Conservation (phyloP, 2,329 filamentous ascomycete species). For the Aureobasidium sp. region DNA sequence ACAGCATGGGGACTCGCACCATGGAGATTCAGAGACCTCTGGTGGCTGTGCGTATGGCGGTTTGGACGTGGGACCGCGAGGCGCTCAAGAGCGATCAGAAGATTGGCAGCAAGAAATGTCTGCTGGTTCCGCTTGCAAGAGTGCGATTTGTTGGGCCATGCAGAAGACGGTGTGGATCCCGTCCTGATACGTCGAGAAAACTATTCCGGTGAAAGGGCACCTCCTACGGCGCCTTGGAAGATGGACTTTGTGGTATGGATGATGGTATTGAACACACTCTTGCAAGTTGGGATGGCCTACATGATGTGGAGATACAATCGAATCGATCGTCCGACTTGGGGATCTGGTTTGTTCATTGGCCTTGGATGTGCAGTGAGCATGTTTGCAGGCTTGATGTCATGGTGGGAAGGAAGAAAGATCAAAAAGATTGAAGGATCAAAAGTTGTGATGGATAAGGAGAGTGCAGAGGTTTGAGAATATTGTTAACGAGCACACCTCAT, state of each 20-base stretch:
- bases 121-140: conserved; percentile 8
- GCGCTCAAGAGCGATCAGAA: neutral
- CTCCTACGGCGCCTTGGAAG: conserved; percentile 62
- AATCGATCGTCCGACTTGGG: conserved; percentile 62
- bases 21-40: conserved; percentile 76
- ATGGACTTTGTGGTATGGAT: conserved; percentile 72
- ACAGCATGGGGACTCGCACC: conserved; percentile 77
- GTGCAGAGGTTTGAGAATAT: neutral
- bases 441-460: neutral
- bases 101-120: conserved; percentile 5
- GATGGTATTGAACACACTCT: conserved; percentile 69
- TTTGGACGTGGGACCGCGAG: neutral
- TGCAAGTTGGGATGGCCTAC: conserved; percentile 63
- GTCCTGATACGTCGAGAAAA: neutral
- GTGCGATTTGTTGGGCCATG: neutral
- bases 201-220: conserved; percentile 62
- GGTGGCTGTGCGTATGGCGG: conserved; percentile 43
- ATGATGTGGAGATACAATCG: conserved; percentile 61
- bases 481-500: neutral
- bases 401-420: conserved; percentile 58
- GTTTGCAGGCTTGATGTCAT: conserved; percentile 60
- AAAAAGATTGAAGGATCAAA: conserved; percentile 57
- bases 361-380: conserved; percentile 63
- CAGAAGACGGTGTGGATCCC: neutral
- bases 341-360: conserved; percentile 69